Percentiles rank a stretch among this genome's conserved stretches.
Evolutionary conservation across 176 grass and related monocot species (phyloP).

Genomic region (Panicum miliaceum): DNA sequence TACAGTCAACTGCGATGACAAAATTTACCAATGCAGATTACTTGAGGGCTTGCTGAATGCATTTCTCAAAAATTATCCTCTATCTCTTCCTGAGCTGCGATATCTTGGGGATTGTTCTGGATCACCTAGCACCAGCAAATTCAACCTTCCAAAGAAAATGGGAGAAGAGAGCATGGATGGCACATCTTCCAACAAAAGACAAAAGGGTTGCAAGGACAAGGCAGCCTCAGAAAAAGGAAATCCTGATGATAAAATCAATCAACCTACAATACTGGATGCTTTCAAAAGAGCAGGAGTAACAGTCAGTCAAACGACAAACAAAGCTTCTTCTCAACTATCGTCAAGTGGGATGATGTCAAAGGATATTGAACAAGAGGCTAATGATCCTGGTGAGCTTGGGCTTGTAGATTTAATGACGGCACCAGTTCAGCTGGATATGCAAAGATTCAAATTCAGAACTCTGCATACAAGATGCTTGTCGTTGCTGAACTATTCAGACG

Average conservation of each 20-base stretch:
- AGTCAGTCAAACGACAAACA: constrained; percentile 70
- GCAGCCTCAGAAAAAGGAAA: constrained; percentile 51
- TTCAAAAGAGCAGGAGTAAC: constrained; percentile 75
- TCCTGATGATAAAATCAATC: constrained; percentile 66
- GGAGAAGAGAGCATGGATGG: constrained; percentile 40
- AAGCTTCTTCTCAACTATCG: constrained; percentile 54
- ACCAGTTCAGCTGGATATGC: constrained; percentile 70
- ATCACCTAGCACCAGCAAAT: constrained; percentile 56
- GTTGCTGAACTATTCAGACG: constrained; percentile 83
- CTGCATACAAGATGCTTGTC: constrained; percentile 62
- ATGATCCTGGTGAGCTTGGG: constrained; percentile 58
- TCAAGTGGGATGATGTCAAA: constrained; percentile 42
- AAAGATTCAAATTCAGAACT: constrained; percentile 90
- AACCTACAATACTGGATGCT: constrained; percentile 73
- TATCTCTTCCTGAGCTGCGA: constrained; percentile 72
- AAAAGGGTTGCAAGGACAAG: constrained; percentile 62
- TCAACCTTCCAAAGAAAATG: constrained; percentile 56
- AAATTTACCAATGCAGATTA: constrained; percentile 61
- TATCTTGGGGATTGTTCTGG: constrained; percentile 58
- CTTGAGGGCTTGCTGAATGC: constrained; percentile 74
- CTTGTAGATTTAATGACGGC: constrained; percentile 68
- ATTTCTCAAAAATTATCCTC: constrained; percentile 60
- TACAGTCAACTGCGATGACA: constrained; percentile 5
- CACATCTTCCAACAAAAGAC: constrained; percentile 55
- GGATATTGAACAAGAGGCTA: constrained; percentile 52